Conservation (phyloP, 441 rosid species). For the Corymbia calophylla region DNA sequence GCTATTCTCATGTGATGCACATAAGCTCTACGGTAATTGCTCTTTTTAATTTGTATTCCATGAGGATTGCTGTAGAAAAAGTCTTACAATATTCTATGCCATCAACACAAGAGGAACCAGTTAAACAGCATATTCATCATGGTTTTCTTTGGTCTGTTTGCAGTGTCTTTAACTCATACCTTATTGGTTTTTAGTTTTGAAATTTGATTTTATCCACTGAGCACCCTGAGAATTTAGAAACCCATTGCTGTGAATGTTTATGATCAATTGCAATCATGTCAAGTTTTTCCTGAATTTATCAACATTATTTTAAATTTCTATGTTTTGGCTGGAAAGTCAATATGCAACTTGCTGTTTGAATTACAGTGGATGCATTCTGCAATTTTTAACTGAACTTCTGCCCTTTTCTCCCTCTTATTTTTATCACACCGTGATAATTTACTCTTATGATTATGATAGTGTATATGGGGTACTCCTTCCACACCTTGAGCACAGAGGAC, state of each 20-base stretch:
- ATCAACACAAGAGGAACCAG: background rate
- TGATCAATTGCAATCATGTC: background rate
- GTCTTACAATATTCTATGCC: background rate
- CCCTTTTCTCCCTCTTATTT: background rate
- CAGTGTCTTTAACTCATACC: background rate
- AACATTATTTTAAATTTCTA: background rate
- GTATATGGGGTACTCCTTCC: background rate
- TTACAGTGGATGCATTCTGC: background rate
- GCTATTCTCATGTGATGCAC: conserved; percentile 97
- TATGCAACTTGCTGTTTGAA: background rate
- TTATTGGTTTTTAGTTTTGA: background rate
- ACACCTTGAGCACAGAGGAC: background rate
- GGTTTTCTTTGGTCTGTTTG: background rate
- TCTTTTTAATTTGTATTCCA: background rate
- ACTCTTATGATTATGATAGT: background rate
- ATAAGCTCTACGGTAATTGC: conserved; percentile 79
- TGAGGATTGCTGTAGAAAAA: background rate
- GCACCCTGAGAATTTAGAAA: background rate
- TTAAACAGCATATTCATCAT: background rate
- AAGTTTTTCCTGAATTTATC: background rate
- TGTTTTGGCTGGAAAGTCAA: background rate
- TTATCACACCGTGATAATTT: background rate
- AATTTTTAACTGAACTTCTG: background rate
- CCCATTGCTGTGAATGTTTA: background rate
- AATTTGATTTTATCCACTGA: background rate